Base-by-base conservation (phyloP, 148 eudicot genomes). In the Silene uniflora region DNA sequence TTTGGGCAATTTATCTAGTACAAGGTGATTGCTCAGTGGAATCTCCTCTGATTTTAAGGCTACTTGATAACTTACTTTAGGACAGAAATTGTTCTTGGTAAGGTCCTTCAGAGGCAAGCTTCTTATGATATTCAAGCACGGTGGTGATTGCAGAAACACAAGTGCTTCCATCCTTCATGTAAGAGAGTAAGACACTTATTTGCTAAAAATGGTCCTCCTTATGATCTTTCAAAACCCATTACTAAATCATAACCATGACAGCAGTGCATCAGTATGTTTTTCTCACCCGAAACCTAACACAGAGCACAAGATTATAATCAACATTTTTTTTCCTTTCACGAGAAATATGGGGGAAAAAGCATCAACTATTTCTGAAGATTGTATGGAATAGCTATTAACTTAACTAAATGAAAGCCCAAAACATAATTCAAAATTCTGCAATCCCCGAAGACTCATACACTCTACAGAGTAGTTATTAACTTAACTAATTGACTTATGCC, bases 1-100 rank as follows among this genome's bases (percentile, higher is more conserved):
- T 16, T 58, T 65, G 67, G 94, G 87, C 77, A 88, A 82, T 81
- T 84, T 63, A 49, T 90, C 84, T 47, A 87, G 81, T 86, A 78
- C 39, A 47, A 77, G 73, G 55, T 81, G 84, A 62, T 44, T 35
- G 67, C 62, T 74, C 66, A 70, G 3, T 55, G 78, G 70, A 55
- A 77, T 19, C 44, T 78, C 81, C 62, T 62, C 55, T 6, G 78
- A 77, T 14, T 47, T 65, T 24, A 54, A 11, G 66, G 78, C 74
- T 74, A 73, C 84, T 67, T 67, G 64, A 21, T 63, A 35, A 61
- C 12, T 62, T 60, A 54, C 42, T 60, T 60, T 72, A 1, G 71
- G 58, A 23, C 21, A 47, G 52, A 77, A 68, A 49, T 18, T 67
- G 47, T 22, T 32, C 70, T 25, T 25, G 46, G 54, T 27, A 69